phyloP scores from a whole-genome alignment of 805 yeast genomes.

The Lipomyces sp. region DNA sequence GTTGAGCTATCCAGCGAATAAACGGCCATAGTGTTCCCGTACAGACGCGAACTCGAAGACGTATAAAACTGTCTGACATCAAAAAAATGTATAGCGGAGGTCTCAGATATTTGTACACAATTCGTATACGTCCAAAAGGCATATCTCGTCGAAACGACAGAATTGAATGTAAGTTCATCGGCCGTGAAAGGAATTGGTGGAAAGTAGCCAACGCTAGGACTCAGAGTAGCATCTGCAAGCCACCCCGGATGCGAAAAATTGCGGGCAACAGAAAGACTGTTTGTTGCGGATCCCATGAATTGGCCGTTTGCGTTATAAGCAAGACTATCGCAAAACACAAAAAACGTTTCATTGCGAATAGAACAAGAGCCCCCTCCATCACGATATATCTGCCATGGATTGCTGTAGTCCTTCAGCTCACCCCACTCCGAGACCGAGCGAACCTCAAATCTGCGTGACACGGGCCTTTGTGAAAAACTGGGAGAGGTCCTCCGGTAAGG shows the following conservation, averaged over 20 bases:
- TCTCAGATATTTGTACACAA: conserved; percentile 12
- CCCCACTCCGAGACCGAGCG: conserved; percentile 1
- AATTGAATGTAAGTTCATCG: conserved; percentile 3
- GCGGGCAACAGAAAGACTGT: conserved; percentile 4
- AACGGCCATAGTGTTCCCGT: conserved; percentile 21
- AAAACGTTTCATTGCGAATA: conserved; percentile 19
- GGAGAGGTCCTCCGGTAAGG: too few species aligned
- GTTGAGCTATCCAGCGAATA: conserved; percentile 7
- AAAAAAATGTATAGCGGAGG: conserved; percentile 16
- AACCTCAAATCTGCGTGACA: too few species aligned
- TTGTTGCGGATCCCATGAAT: conserved; percentile 11
- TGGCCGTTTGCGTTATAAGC: conserved; percentile 12
- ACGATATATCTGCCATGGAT: conserved; percentile 18
- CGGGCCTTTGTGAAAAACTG: too few species aligned
- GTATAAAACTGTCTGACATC: conserved; percentile 6
- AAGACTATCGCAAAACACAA: conserved; percentile 14
- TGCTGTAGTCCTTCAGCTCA: conserved; percentile 11
- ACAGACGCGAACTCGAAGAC: neutral
- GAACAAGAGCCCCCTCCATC: conserved; percentile 28
- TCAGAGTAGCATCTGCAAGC: conserved; percentile 8
- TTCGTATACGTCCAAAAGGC: conserved; percentile 27
- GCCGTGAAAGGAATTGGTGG: conserved; percentile 21
- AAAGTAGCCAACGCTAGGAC: neutral
- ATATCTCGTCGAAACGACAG: conserved; percentile 1
- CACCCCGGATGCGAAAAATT: conserved; percentile 7